Percentiles rank a stretch among this genome's conserved stretches.
Evolutionary conservation across 805 yeast species (phyloP).

Genomic region (Blastobotrys chiropterorum): DNA sequence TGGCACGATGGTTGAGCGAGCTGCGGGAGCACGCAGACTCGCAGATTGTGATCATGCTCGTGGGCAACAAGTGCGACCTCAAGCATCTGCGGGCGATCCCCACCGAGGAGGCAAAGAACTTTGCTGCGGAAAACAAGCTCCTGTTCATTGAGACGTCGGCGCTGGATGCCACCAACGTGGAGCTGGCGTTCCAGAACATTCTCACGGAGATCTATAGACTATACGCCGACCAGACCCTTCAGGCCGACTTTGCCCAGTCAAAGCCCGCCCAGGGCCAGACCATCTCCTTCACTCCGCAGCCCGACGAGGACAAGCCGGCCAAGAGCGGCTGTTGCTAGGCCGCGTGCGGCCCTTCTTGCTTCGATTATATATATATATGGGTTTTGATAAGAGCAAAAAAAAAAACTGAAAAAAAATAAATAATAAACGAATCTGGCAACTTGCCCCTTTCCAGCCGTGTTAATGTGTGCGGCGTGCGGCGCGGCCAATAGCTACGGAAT

Average conservation of each 20-base stretch:
- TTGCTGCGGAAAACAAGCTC: conserved; percentile 84
- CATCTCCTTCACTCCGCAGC: conserved; percentile 87
- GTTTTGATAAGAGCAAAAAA: background rate
- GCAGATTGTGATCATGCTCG: conserved; percentile 91
- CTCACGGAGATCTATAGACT: conserved; percentile 93
- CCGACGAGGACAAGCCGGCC: conserved; percentile 59
- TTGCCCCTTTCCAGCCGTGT: background rate
- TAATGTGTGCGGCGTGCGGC: no score
- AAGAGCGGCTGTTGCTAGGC: conserved; percentile 21
- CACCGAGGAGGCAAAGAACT: conserved; percentile 93
- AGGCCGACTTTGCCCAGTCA: conserved; percentile 58
- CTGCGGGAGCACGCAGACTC: conserved; percentile 95
- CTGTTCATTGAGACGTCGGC: conserved; percentile 93
- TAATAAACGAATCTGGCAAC: background rate
- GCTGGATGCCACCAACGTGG: conserved; percentile 89
- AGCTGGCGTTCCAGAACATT: conserved; percentile 86
- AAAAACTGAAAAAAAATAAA: background rate
- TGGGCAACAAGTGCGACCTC: conserved; percentile 94
- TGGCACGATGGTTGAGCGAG: conserved; percentile 88
- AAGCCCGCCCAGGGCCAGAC: conserved; percentile 84
- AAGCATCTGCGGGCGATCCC: conserved; percentile 94
- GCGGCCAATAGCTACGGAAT: no score
- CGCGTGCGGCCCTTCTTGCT: no score
- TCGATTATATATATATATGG: background rate
- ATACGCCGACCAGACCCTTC: conserved; percentile 88